Conservation (phyloP, 306 rosid species). For the Senna siamea region DNA sequence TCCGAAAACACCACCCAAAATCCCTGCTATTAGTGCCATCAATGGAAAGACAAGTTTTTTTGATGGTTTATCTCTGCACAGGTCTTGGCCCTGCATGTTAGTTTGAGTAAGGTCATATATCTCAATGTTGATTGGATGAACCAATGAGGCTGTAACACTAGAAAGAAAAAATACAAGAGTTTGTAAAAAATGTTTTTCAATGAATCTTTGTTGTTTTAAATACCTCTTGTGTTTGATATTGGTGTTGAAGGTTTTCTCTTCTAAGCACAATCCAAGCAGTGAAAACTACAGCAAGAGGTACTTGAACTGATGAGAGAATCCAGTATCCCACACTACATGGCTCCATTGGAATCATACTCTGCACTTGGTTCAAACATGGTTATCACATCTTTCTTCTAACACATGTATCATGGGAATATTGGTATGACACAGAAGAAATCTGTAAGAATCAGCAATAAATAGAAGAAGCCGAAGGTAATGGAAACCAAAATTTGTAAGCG, state of each 20-base stretch:
- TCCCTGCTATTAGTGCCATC: constrained; percentile 82
- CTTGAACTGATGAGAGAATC: constrained; percentile 76
- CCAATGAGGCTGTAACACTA: not conserved
- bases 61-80: constrained; percentile 41
- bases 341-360: constrained; percentile 70
- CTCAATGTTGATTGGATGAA: not conserved
- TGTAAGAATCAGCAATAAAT: not conserved
- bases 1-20: constrained; percentile 86
- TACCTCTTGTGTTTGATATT: constrained; percentile 54
- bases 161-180: not conserved
- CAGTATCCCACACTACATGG: constrained; percentile 81
- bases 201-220: not conserved
- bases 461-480: constrained; percentile 2
- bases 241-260: constrained; percentile 52
- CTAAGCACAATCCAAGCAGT: constrained; percentile 66
- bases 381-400: not conserved
- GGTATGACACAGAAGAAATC: too few relatives aligned
- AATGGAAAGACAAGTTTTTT: constrained; percentile 67
- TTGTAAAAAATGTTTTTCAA: constrained; percentile 1
- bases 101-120: not conserved
- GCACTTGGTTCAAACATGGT: constrained; percentile 38
- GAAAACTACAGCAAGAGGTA: constrained; percentile 76
- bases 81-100: constrained; percentile 48
- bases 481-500: too few relatives aligned
- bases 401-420: not conserved